Conservation (phyloP, 1,284 basidiomycete species). For the Austroboletus novae-zelandiae region DNA sequence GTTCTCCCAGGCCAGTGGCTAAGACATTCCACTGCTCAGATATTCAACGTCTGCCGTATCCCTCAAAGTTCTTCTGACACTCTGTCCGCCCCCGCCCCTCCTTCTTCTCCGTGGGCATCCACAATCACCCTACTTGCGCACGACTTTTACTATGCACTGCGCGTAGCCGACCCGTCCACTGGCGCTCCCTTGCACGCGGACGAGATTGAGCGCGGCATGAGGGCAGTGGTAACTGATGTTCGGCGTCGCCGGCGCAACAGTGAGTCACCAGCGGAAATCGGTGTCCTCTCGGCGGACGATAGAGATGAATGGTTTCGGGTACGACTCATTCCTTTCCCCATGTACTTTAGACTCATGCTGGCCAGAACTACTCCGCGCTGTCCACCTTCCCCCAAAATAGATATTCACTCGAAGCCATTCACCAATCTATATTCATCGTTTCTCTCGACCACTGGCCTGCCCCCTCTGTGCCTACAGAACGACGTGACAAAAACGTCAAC, state of each 20-base stretch:
- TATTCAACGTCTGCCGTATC: conserved; percentile 79
- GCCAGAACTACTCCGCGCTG: conserved; percentile 23
- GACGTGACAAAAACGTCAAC: conserved; percentile 28
- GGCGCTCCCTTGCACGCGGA: conserved; percentile 37
- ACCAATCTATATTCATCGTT: conserved; percentile 55
- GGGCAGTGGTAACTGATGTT: conserved; percentile 71
- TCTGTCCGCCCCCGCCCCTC: conserved; percentile 45
- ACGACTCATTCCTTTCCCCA: conserved; percentile 18
- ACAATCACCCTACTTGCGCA: conserved; percentile 73
- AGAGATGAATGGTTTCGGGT: conserved; percentile 86
- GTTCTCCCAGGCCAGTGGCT: conserved; percentile 59
- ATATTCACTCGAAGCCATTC: conserved; percentile 14
- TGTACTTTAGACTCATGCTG: not conserved
- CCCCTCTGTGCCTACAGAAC: conserved; percentile 27
- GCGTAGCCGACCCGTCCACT: conserved; percentile 43
- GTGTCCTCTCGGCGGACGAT: conserved; percentile 77
- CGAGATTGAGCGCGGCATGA: conserved; percentile 69
- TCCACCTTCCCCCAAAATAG: conserved; percentile 19
- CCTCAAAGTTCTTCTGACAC: conserved; percentile 66
- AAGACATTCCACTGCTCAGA: conserved; percentile 51
- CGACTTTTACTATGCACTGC: conserved; percentile 82
- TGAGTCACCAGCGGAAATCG: conserved; percentile 61
- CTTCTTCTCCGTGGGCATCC: conserved; percentile 42
- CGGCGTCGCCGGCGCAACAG: conserved; percentile 48
- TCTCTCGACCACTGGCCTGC: conserved; percentile 63